phyloP scores from a whole-genome alignment of 176 grass and related monocot species.

The Elymus sibiricus region DNA sequence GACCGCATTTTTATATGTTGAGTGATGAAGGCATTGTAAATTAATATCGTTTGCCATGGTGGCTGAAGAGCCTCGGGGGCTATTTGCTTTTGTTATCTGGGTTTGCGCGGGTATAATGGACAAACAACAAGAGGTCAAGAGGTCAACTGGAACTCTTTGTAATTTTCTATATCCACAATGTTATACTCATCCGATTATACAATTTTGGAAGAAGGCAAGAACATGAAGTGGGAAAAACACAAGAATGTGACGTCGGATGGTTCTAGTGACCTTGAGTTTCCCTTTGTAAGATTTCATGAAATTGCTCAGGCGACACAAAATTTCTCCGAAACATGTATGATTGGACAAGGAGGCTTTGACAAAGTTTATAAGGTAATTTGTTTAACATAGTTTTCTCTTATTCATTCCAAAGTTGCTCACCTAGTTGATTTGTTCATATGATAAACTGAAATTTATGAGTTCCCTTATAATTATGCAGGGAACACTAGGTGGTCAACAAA shows the following conservation, averaged over 20 bases:
- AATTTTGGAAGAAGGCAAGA: background rate
- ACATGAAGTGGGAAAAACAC: background rate
- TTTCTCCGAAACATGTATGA: constrained; percentile 32
- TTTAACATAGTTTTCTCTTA: background rate
- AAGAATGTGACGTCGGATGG: background rate
- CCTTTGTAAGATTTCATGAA: constrained; percentile 23
- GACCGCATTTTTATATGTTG: background rate
- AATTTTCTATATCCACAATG: background rate
- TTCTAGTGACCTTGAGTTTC: constrained; percentile 6
- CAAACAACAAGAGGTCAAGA: background rate
- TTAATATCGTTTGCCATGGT: background rate
- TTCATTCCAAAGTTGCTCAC: background rate
- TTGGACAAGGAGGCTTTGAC: constrained; percentile 48
- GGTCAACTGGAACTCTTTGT: background rate
- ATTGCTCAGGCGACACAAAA: constrained; percentile 22
- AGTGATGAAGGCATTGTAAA: background rate
- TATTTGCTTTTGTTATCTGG: background rate
- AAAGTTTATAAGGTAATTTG: constrained; percentile 48
- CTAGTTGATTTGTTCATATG: background rate
- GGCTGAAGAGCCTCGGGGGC: background rate
- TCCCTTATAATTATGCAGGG: constrained; percentile 3
- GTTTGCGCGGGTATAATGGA: background rate
- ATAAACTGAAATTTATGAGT: background rate
- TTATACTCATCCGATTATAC: background rate
- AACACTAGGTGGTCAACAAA: constrained; percentile 18